Evolutionary conservation across 2,329 filamentous ascomycete species (phyloP).

Genomic region (Cryphonectria radicalis): DNA sequence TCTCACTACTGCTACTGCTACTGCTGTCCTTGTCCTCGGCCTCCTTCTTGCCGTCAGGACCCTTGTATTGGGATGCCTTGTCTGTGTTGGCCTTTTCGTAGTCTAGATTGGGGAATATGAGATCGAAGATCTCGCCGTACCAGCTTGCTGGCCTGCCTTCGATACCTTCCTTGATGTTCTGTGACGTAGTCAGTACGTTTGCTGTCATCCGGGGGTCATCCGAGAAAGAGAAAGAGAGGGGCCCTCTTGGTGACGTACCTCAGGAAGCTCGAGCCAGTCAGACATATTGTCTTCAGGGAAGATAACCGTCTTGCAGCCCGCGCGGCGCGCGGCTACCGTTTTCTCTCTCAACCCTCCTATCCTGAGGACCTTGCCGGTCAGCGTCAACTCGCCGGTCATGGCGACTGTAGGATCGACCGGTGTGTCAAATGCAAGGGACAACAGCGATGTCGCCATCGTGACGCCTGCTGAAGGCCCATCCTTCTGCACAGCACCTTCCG

Average conservation of each 20-base stretch:
- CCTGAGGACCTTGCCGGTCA: slow-evolving; percentile 93
- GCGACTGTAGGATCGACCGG: slow-evolving; percentile 84
- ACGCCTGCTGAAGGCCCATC: slow-evolving; percentile 93
- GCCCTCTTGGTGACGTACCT: slow-evolving; percentile 65
- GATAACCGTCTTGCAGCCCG: slow-evolving; percentile 89
- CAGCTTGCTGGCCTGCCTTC: slow-evolving; percentile 89
- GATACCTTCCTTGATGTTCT: slow-evolving; percentile 98
- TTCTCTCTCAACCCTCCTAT: slow-evolving; percentile 96
- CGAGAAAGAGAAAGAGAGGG: slow-evolving; percentile 33
- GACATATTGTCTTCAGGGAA: slow-evolving; percentile 96
- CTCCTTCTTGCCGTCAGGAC: slow-evolving; percentile 48
- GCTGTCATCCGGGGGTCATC: background rate
- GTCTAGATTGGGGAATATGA: slow-evolving; percentile 86
- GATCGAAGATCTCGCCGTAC: slow-evolving; percentile 92
- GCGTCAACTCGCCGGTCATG: slow-evolving; percentile 96
- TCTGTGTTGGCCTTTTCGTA: slow-evolving; percentile 74
- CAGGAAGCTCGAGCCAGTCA: slow-evolving; percentile 95
- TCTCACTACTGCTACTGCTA: slow-evolving; percentile 44
- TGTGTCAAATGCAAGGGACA: slow-evolving; percentile 81
- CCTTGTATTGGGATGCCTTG: slow-evolving; percentile 62
- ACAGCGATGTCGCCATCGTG: slow-evolving; percentile 93
- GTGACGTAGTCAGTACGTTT: slow-evolving; percentile 29
- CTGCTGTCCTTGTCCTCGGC: slow-evolving; percentile 57
- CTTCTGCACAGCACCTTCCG: slow-evolving; percentile 94
- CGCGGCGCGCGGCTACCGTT: slow-evolving; percentile 91